Evolutionary conservation across 345 rosid genomes (phyloP), one percentile per base, ranked within the genome.

Genomic region (Bruguiera parviflora): DNA sequence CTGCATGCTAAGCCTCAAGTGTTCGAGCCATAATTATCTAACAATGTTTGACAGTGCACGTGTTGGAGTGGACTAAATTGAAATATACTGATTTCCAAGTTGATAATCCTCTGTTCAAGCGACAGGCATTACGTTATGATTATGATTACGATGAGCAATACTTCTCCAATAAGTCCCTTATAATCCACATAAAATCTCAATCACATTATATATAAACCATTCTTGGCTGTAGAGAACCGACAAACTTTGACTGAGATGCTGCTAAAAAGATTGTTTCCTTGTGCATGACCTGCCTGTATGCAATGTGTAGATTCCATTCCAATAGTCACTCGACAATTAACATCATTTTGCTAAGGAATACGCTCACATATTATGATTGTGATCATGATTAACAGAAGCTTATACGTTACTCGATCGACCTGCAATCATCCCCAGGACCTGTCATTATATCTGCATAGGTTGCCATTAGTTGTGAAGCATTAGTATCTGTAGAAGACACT

Each of bases 301-400:
- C 47, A 39, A 39, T 39, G 10, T 39, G 47, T 10, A 39, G 47
- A 11, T 39, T 39, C 47, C 3, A 39, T 39, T 39, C 47, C 47
- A 39, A 9, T 11, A 11, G 47, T 39, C 16, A 11, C 16, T 11
- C 11, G 16, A 9, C 15, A 39, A 11, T 39, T 39, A 15, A 9
- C 47, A 39, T 10, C 47, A 11, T 39, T 39, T 39, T 39, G 47
- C 15, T 39, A 39, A 39, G 27, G 58, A 15, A 55, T 55, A 55
- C 5, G 15, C 28, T 25, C 8, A 22, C 29, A 11, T 8, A 55
- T 22, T 22, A 16, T 64, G 56, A 64, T 64, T 47, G 28, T 64
- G 57, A 64, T 47, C 49, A 64, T 46, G 67, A 64, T 64, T 25
- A 64, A 64, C 19, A 25, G 25, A 64, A 47, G 46, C 67, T 64